phyloP scores from a whole-genome alignment of 2,329 filamentous ascomycete species.

The Fusarium coicis region DNA sequence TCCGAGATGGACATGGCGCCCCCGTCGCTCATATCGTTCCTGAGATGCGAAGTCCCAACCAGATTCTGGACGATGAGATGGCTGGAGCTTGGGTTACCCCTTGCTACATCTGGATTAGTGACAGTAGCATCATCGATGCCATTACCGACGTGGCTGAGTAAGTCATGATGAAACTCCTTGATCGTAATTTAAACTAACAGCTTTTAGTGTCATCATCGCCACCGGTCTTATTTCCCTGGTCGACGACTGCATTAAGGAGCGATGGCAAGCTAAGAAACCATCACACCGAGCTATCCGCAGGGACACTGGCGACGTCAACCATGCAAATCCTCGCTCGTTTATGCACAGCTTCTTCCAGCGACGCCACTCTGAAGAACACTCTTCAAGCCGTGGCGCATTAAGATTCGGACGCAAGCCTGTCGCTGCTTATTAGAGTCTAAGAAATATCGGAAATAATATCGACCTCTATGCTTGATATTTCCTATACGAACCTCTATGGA shows the following conservation, averaged over 20 bases:
- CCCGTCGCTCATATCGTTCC: slow-evolving; percentile 88
- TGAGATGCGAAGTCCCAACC: slow-evolving; percentile 76
- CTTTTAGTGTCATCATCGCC: slow-evolving; percentile 80
- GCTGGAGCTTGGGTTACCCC: slow-evolving; percentile 92
- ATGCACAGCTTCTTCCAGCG: slow-evolving; percentile 56
- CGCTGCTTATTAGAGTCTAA: slow-evolving; percentile 49
- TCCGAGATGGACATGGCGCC: slow-evolving; percentile 69
- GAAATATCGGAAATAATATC: background rate
- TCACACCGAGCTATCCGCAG: slow-evolving; percentile 42
- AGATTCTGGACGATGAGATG: slow-evolving; percentile 75
- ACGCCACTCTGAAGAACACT: slow-evolving; percentile 52
- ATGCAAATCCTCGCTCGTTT: slow-evolving; percentile 46
- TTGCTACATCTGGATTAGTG: slow-evolving; percentile 90
- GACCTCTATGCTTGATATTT: background rate
- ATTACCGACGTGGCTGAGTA: slow-evolving; percentile 89
- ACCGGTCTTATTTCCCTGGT: slow-evolving; percentile 90
- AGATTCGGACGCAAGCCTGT: slow-evolving; percentile 50
- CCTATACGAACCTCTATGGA: background rate
- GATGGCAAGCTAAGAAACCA: slow-evolving; percentile 68
- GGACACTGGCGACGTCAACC: slow-evolving; percentile 39
- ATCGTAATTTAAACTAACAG: slow-evolving; percentile 38
- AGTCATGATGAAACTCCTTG: slow-evolving; percentile 46
- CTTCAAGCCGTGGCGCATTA: slow-evolving; percentile 49
- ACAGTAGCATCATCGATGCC: slow-evolving; percentile 74
- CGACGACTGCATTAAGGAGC: slow-evolving; percentile 88